A percentile compares a stretch with the other conserved stretches of the same genome.
phyloP scores from a whole-genome alignment of 2,329 filamentous ascomycete genomes.

The Lachnellula suecica region DNA sequence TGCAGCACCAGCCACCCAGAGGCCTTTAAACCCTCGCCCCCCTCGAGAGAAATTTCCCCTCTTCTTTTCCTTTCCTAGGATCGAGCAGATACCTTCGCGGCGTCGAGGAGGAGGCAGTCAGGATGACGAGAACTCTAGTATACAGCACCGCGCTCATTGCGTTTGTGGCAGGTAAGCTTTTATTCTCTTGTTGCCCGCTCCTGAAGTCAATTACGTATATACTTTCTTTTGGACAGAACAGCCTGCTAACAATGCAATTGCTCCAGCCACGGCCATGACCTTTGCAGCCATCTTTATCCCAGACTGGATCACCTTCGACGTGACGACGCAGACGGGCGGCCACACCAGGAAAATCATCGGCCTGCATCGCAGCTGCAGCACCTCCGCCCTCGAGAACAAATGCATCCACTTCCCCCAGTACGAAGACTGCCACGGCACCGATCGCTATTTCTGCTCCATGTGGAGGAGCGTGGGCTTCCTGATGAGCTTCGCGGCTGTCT shows the following conservation, averaged over 20 bases:
- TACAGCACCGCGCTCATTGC: slow-evolving; percentile 41
- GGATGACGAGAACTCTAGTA: slow-evolving; percentile 43
- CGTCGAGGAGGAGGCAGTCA: slow-evolving; percentile 13
- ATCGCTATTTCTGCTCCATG: slow-evolving; percentile 81
- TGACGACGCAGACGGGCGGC: slow-evolving; percentile 45
- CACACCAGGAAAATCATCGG: slow-evolving; percentile 69
- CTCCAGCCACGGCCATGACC: slow-evolving; percentile 72
- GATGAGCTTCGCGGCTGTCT: slow-evolving; percentile 79
- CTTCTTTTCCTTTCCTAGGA: neutral
- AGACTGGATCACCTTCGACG: slow-evolving; percentile 68
- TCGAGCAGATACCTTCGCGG: slow-evolving; percentile 3
- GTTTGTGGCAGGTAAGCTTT: slow-evolving; percentile 43
- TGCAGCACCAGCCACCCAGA: no score
- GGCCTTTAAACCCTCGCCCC: neutral
- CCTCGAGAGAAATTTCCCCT: neutral
- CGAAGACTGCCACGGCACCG: slow-evolving; percentile 56
- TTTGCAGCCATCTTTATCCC: slow-evolving; percentile 68
- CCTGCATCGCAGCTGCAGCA: slow-evolving; percentile 79
- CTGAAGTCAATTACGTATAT: slow-evolving; percentile 1
- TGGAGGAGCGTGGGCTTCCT: slow-evolving; percentile 89
- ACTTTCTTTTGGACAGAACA: slow-evolving; percentile 35
- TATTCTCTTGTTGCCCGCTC: no score
- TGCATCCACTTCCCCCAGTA: slow-evolving; percentile 68
- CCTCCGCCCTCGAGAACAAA: slow-evolving; percentile 41
- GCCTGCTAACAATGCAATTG: slow-evolving; percentile 27